A percentile compares a stretch with the other conserved stretches of the same genome.
Conservation (phyloP, 2,329 filamentous ascomycete species). For the Arthrobotrys conoides region DNA sequence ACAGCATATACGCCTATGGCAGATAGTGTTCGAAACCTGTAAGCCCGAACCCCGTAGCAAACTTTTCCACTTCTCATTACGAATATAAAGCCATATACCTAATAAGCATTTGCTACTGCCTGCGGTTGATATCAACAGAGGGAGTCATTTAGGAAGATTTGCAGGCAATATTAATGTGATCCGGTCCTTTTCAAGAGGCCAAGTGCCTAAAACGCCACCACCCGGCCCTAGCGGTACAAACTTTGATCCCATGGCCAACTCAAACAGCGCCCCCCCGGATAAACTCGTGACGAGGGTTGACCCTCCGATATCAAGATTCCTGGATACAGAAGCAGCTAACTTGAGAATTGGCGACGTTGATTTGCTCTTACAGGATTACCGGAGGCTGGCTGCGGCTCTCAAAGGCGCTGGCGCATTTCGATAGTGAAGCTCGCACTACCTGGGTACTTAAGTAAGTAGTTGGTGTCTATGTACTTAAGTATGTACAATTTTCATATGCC, state of each 20-base stretch:
- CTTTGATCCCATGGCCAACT: background rate
- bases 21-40: slow-evolving; percentile 59
- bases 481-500: background rate
- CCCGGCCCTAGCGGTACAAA: background rate
- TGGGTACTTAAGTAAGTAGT: too few relatives aligned
- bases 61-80: background rate
- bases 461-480: background rate
- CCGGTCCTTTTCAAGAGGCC: slow-evolving; percentile 48
- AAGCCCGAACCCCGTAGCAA: slow-evolving; percentile 2
- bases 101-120: background rate
- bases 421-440: background rate
- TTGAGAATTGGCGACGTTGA: slow-evolving; percentile 47
- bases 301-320: slow-evolving; percentile 39
- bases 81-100: background rate
- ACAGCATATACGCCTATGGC: slow-evolving; percentile 37
- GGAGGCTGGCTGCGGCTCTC: slow-evolving; percentile 38
- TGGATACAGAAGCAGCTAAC: slow-evolving; percentile 30
- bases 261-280: background rate
- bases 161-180: slow-evolving; percentile 60
- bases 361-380: slow-evolving; percentile 50
- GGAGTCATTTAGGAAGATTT: slow-evolving; percentile 53
- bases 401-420: slow-evolving; percentile 34
- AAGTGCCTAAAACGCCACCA: slow-evolving; percentile 36
- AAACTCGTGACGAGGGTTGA: slow-evolving; percentile 13
- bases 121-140: slow-evolving; percentile 6